Conservation (phyloP, 148 eudicot genomes). For the Rhododendron griersonianum region DNA sequence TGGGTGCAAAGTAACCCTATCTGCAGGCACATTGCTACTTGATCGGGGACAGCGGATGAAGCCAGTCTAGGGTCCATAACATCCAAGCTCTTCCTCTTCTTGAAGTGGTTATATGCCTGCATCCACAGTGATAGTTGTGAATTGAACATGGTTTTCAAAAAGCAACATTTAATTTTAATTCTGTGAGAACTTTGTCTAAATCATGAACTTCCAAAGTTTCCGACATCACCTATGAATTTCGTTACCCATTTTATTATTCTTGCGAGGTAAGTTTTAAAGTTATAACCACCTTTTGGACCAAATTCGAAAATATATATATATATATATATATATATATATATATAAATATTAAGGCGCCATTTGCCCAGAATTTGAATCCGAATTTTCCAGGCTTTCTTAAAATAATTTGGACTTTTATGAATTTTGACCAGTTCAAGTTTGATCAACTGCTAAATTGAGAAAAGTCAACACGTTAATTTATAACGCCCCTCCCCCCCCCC, state of each 20-base stretch:
- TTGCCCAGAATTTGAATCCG: not conserved
- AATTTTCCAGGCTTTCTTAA: not conserved
- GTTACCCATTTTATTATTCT: not conserved
- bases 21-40: slow-evolving; percentile 54
- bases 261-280: not conserved
- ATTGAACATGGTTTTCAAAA: not conserved
- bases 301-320: not conserved
- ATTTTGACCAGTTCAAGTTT: not conserved
- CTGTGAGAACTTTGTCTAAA: not conserved
- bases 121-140: not conserved
- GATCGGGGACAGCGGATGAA: slow-evolving; percentile 50
- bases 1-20: slow-evolving; percentile 80
- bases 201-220: not conserved
- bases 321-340: too few species aligned
- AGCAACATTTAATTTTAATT: not conserved
- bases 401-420: not conserved
- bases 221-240: not conserved
- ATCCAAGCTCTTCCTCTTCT: slow-evolving; percentile 52
- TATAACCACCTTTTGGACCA: not conserved
- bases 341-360: not conserved
- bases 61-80: slow-evolving; percentile 57
- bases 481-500: not conserved
- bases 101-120: slow-evolving; percentile 76
- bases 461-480: not conserved
- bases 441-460: not conserved